phyloP scores from a whole-genome alignment of 140 eudicot species.

The Erigeron philadelphicus region DNA sequence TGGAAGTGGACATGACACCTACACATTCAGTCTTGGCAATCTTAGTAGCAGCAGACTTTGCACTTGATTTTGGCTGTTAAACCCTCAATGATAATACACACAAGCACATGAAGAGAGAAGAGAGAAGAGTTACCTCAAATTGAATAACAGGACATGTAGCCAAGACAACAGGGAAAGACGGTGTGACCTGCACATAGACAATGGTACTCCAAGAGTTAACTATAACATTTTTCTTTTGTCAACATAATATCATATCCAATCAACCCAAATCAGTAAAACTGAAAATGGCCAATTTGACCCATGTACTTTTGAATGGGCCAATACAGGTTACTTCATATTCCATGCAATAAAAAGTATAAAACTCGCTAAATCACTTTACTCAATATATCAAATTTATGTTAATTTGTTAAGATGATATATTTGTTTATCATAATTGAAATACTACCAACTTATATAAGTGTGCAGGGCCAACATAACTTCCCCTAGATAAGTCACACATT shows the following conservation, averaged over 20 bases:
- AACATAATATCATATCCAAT: not conserved
- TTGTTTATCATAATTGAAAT: too few relatives aligned
- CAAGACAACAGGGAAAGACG: constrained; percentile 66
- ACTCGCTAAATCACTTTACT: too few relatives aligned
- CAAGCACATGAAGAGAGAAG: constrained; percentile 4
- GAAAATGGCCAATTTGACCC: too few relatives aligned
- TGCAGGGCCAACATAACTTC: too few relatives aligned
- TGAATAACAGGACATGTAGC: constrained; percentile 71
- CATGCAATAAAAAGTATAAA: too few relatives aligned
- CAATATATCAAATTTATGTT: too few relatives aligned
- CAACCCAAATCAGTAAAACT: not conserved
- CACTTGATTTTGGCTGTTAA: not conserved
- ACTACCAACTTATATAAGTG: too few relatives aligned
- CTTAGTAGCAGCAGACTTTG: not conserved
- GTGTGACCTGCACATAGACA: constrained; percentile 62
- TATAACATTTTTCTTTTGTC: not conserved
- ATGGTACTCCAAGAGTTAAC: not conserved
- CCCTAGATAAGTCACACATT: too few relatives aligned
- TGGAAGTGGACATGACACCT: constrained; percentile 72
- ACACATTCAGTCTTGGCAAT: constrained; percentile 14
- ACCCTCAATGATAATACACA: constrained; percentile 1
- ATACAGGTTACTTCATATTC: too few relatives aligned
- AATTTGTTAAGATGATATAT: too few relatives aligned
- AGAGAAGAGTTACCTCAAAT: constrained; percentile 58
- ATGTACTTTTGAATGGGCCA: too few relatives aligned